Percentiles rank a stretch among this genome's conserved stretches.
Conservation (phyloP, 2,329 filamentous ascomycete species). For the Madurella fahalii region DNA sequence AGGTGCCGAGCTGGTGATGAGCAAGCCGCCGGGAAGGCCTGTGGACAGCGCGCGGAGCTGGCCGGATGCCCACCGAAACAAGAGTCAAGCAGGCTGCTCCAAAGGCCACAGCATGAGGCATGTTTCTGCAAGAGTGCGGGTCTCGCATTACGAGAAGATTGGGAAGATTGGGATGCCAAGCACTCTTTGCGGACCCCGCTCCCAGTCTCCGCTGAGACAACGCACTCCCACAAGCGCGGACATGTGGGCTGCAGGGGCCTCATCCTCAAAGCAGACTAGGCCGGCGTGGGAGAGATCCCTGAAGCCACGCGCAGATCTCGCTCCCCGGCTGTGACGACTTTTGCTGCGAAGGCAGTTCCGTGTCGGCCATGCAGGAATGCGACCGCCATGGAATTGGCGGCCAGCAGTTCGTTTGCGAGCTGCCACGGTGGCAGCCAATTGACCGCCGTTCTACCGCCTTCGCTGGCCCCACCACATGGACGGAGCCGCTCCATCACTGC, state of each 20-base stretch:
- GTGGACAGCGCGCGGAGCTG: constrained; percentile 6
- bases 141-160: not conserved
- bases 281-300: constrained; percentile 32
- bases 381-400: not conserved
- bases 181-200: not conserved
- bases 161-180: not conserved
- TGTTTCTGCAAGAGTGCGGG: constrained; percentile 1
- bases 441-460: constrained; percentile 1
- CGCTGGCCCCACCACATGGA: constrained; percentile 4
- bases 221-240: constrained; percentile 2
- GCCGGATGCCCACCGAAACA: not conserved
- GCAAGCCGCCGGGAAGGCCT: not conserved
- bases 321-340: constrained; percentile 20
- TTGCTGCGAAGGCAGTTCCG: constrained; percentile 6
- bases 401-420: not conserved
- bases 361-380: constrained; percentile 13
- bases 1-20: not conserved
- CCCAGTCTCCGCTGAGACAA: not conserved
- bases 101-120: constrained; percentile 7
- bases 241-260: constrained; percentile 27
- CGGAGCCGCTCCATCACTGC: constrained; percentile 1
- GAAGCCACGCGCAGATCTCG: constrained; percentile 39
- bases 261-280: constrained; percentile 28
- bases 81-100: constrained; percentile 8
- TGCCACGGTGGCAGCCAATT: not conserved